Evolutionary conservation across 2,329 filamentous ascomycete genomes (phyloP).

Genomic region (Aspergillus hortae): DNA sequence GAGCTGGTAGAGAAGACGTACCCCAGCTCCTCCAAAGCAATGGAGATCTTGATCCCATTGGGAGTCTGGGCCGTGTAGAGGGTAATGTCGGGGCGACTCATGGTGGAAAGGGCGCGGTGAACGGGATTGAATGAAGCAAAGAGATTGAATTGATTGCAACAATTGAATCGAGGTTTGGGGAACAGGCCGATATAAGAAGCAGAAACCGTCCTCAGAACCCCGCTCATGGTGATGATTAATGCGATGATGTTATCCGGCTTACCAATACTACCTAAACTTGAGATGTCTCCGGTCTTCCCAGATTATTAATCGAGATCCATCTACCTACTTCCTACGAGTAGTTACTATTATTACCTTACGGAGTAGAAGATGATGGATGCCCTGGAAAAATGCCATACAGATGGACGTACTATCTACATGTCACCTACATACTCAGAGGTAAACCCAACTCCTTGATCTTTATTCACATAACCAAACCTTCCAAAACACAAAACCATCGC

Average conservation of each 20-base stretch:
- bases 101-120: constrained; percentile 8
- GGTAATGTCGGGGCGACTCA: constrained; percentile 59
- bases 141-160: not conserved
- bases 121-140: not conserved
- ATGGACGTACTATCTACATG: too few relatives aligned
- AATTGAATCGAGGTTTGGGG: not conserved
- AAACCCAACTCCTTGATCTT: too few relatives aligned
- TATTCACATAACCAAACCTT: too few relatives aligned
- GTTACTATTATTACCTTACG: too few relatives aligned
- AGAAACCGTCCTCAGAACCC: not conserved
- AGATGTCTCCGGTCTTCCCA: too few relatives aligned
- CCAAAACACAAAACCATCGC: too few relatives aligned
- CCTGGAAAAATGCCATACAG: too few relatives aligned
- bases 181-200: constrained; percentile 1
- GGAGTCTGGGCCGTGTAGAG: constrained; percentile 81
- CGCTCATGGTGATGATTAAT: constrained; percentile 4
- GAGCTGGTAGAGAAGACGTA: constrained; percentile 15
- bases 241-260: not conserved
- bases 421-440: too few relatives aligned
- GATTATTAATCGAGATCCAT: too few relatives aligned
- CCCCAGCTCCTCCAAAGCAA: constrained; percentile 79
- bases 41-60: constrained; percentile 87
- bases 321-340: too few relatives aligned
- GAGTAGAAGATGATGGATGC: too few relatives aligned
- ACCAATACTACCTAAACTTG: too few relatives aligned